Evolutionary conservation across 2,329 filamentous ascomycete species (phyloP).

Genomic region (Golovinomyces cichoracearum): DNA sequence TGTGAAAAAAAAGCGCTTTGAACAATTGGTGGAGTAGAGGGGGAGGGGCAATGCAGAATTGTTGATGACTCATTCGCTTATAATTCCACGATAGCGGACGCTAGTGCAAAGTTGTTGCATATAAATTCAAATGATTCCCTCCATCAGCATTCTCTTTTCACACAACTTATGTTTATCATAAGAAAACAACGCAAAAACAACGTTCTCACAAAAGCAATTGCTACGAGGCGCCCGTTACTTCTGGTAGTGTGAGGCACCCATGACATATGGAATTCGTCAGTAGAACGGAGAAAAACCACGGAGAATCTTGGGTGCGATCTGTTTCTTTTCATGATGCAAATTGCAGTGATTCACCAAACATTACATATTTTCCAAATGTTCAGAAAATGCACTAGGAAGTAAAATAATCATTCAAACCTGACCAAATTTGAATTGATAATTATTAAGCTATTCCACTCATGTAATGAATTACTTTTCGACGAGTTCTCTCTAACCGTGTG

Average conservation of each 20-base stretch:
- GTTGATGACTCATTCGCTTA: background rate
- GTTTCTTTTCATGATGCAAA: slow-evolving; percentile 9
- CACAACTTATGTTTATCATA: background rate
- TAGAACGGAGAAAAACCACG: slow-evolving; percentile 12
- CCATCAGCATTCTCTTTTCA: background rate
- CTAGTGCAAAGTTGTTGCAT: background rate
- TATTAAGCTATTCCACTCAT: too few species aligned
- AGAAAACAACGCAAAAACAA: slow-evolving; percentile 10
- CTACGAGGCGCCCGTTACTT: slow-evolving; percentile 13
- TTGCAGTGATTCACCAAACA: slow-evolving; percentile 14
- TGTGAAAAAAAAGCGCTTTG: too few species aligned
- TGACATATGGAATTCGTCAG: slow-evolving; percentile 14
- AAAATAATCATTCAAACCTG: too few species aligned
- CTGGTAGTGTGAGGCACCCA: slow-evolving; percentile 13
- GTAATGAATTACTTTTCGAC: too few species aligned
- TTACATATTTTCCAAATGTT: background rate
- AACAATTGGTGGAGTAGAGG: background rate
- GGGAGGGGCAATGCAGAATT: background rate
- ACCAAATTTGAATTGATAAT: too few species aligned
- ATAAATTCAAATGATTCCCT: background rate
- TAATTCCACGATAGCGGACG: background rate
- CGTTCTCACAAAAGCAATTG: slow-evolving; percentile 14
- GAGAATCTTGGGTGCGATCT: slow-evolving; percentile 15
- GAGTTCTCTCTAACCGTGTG: too few species aligned
- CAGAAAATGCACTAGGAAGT: too few species aligned